Evolutionary conservation across 345 rosid species (phyloP), one percentile per base, ranked within the genome.

Genomic region (Ceriops tagal): DNA sequence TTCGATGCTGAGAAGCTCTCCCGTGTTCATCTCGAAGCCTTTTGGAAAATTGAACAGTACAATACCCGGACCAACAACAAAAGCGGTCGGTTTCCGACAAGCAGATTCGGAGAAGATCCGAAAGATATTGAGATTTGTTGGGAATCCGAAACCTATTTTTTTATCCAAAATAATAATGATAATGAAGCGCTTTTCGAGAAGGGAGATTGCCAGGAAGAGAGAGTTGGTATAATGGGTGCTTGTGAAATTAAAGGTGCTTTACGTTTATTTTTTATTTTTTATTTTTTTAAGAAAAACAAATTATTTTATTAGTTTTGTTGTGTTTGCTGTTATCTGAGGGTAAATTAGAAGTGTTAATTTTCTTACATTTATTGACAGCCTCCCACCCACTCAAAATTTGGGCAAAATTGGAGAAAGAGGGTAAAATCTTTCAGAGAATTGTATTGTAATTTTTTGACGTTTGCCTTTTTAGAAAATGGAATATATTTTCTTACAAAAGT

Each of bases 1-100:
- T 34, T 89, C 92, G 87, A 86, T 83, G 77, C 78, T 67, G 65
- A 89, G 89, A 73, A 89, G 88, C 78, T 87, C 88, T 64, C 87
- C 92, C 62, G 86, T 82, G 78, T 83, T 86, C 92, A 89, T 89
- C 73, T 75, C 69, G 56, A 18, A 69, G 8, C 16, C 16, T 5
- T 26, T 46, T 21, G 22, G 67, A 15, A 32, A 53, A 62, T 55
- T 55, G 16, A 19, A 56, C 27, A 30, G 20, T 8, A 37, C 9
- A 65, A 43, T 2, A 6, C 31, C 26, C 49, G 61, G 51, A 31
- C 8, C 34, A 24, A 70, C 24, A 58, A 19, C 11, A 51, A 51
- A 18, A 9, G 62, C 10, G 37, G 60, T 19, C n/a, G 27, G 31
- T 26, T 13, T 26, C 52, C 11, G 58, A 69, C 26, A 65, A 53